Conservation (phyloP, 2,329 filamentous ascomycete species). For the Sclerotinia subarctica region DNA sequence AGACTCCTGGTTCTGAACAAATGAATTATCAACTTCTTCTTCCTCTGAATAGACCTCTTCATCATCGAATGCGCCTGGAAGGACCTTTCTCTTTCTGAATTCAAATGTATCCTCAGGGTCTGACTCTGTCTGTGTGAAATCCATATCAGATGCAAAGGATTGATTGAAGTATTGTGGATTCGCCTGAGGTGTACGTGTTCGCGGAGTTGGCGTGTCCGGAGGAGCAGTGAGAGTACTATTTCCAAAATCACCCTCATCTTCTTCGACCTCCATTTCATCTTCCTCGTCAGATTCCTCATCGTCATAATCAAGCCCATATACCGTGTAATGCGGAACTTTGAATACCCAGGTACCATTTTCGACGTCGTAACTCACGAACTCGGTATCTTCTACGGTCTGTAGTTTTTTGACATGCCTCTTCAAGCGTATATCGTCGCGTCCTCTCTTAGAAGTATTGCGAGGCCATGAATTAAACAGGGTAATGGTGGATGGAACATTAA, state of each 20-base stretch:
- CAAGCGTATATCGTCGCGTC: slow-evolving; percentile 63
- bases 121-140: slow-evolving; percentile 38
- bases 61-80: slow-evolving; percentile 80
- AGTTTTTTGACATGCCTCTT: slow-evolving; percentile 82
- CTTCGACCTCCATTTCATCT: slow-evolving; percentile 59
- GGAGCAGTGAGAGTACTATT: slow-evolving; percentile 50
- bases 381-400: slow-evolving; percentile 73
- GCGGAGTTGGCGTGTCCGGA: slow-evolving; percentile 44
- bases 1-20: slow-evolving; percentile 57
- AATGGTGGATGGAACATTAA: slow-evolving; percentile 89
- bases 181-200: slow-evolving; percentile 28
- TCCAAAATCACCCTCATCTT: slow-evolving; percentile 44
- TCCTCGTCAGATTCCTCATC: slow-evolving; percentile 70
- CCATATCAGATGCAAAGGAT: slow-evolving; percentile 41
- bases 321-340: slow-evolving; percentile 93
- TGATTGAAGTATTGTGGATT: slow-evolving; percentile 29
- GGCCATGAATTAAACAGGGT: slow-evolving; percentile 93
- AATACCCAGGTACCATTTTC: slow-evolving; percentile 87
- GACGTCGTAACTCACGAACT: slow-evolving; percentile 75
- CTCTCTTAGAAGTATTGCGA: slow-evolving; percentile 61
- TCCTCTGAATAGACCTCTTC: slow-evolving; percentile 53
- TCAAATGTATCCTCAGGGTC: slow-evolving; percentile 40
- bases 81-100: slow-evolving; percentile 41
- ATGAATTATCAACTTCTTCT: slow-evolving; percentile 46
- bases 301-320: slow-evolving; percentile 79